Conservation (phyloP, 495 filamentous ascomycete species). For the Penicillium ochrochloron region DNA sequence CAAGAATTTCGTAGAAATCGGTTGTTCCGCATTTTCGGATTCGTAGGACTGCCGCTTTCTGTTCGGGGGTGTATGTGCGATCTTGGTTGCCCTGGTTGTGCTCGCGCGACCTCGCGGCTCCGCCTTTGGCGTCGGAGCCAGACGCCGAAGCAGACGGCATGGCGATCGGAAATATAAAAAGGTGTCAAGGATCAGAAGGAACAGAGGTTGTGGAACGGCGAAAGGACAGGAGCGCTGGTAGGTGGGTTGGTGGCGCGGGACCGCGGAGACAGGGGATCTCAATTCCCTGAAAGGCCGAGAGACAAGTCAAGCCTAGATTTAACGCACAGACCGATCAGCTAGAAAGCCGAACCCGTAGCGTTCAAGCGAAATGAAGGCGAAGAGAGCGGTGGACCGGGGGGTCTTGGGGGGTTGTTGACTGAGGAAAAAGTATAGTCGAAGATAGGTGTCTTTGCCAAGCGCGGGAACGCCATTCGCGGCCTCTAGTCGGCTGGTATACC, state of each 20-base stretch:
- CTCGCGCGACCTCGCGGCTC: constrained; percentile 69
- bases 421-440: constrained; percentile 29
- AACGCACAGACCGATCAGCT: constrained; percentile 7
- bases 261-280: constrained; percentile 26
- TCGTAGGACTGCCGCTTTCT: constrained; percentile 85
- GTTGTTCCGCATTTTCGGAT: constrained; percentile 83
- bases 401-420: constrained; percentile 5
- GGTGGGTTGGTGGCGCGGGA: constrained; percentile 27
- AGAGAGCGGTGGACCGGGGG: constrained; percentile 22
- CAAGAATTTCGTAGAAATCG: constrained; percentile 93
- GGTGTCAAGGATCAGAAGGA: constrained; percentile 6
- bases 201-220: constrained; percentile 15
- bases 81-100: constrained; percentile 96
- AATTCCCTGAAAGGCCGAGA: constrained; percentile 23
- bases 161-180: constrained; percentile 25
- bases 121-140: constrained; percentile 68
- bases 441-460: constrained; percentile 41
- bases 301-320: constrained; percentile 11
- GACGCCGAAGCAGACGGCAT: constrained; percentile 83
- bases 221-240: neutral
- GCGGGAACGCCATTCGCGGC: constrained; percentile 24
- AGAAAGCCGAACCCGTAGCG: constrained; percentile 15
- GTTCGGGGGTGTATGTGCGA: constrained; percentile 84
- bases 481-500: constrained; percentile 15
- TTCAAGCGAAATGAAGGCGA: constrained; percentile 16